Percentiles rank a stretch among this genome's conserved stretches.
Evolutionary conservation across 148 eudicot species (phyloP).

Genomic region (Diospyros kaki): DNA sequence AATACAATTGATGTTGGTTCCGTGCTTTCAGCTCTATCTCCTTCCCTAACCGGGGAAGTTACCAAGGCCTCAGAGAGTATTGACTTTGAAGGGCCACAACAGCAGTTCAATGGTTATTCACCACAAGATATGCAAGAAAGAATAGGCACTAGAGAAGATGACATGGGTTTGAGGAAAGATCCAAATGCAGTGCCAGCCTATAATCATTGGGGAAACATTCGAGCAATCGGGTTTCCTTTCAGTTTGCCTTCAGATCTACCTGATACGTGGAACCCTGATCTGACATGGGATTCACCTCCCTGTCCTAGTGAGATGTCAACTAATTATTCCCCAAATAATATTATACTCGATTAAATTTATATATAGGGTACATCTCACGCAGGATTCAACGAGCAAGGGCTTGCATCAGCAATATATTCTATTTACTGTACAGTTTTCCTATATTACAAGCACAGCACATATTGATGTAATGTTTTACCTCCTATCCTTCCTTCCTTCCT

Average conservation of each 20-base stretch:
- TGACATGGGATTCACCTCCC: constrained; percentile 66
- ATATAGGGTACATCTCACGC: background rate
- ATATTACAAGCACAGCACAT: background rate
- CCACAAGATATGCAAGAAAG: constrained; percentile 41
- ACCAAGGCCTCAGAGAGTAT: constrained; percentile 30
- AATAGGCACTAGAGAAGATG: constrained; percentile 23
- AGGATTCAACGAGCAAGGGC: background rate
- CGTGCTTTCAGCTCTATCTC: constrained; percentile 43
- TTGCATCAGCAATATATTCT: constrained; percentile 1
- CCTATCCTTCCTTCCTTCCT: background rate
- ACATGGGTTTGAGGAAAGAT: constrained; percentile 26
- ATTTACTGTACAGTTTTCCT: background rate
- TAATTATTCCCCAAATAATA: constrained; percentile 46
- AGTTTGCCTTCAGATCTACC: constrained; percentile 34
- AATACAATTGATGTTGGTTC: constrained; percentile 34
- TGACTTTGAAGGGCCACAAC: constrained; percentile 41
- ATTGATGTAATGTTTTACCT: background rate
- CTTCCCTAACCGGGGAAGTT: constrained; percentile 19
- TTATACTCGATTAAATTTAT: constrained; percentile 19
- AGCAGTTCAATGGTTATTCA: constrained; percentile 35
- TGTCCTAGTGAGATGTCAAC: constrained; percentile 68
- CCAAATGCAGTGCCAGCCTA: constrained; percentile 17
- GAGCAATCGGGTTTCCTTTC: constrained; percentile 55
- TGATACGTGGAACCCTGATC: constrained; percentile 30
- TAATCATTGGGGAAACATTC: constrained; percentile 36